Conservation (phyloP, 371 early-diverging fungal species). For the Circinella umbellata region DNA sequence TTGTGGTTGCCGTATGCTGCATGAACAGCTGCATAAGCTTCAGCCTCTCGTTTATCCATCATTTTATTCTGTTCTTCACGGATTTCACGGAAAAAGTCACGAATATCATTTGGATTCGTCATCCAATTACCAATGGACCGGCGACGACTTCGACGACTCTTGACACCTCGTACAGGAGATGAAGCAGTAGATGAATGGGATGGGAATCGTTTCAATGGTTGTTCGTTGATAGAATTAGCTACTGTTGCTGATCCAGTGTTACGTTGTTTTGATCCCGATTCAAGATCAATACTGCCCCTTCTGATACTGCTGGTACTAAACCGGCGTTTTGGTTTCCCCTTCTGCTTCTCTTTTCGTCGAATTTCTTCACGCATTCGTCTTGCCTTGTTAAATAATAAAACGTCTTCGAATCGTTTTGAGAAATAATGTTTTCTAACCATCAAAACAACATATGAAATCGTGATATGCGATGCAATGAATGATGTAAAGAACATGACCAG, state of each 20-base stretch:
- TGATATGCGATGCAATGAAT: constrained; percentile 38
- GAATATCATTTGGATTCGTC: constrained; percentile 12
- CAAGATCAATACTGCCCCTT: constrained; percentile 20
- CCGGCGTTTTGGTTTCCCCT: constrained; percentile 4
- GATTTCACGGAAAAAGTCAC: constrained; percentile 14
- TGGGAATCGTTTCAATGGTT: constrained; percentile 18
- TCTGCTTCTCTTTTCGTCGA: constrained; percentile 16
- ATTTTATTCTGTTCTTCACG: constrained; percentile 15
- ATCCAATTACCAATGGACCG: constrained; percentile 9
- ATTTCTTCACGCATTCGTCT: constrained; percentile 38
- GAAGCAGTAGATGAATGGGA: constrained; percentile 32
- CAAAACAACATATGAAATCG: constrained; percentile 40
- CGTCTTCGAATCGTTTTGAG: constrained; percentile 54
- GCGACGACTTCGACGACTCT: constrained; percentile 12
- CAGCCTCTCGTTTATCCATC: constrained; percentile 17
- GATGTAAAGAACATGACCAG: constrained; percentile 36
- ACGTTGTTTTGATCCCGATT: constrained; percentile 17
- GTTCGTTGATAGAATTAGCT: background rate
- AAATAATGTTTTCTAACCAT: constrained; percentile 46
- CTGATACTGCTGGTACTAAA: background rate
- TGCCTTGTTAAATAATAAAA: constrained; percentile 42
- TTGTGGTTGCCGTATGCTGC: background rate
- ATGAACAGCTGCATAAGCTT: background rate
- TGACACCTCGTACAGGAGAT: constrained; percentile 16
- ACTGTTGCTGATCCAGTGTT: background rate